A percentile compares a stretch with the other conserved stretches of the same genome.
These are phyloP conservation scores for Podospora bellae-mahoneyi DNA, from an alignment of 495 filamentous ascomycete genomes.

Conservation along the genomic window DNA sequence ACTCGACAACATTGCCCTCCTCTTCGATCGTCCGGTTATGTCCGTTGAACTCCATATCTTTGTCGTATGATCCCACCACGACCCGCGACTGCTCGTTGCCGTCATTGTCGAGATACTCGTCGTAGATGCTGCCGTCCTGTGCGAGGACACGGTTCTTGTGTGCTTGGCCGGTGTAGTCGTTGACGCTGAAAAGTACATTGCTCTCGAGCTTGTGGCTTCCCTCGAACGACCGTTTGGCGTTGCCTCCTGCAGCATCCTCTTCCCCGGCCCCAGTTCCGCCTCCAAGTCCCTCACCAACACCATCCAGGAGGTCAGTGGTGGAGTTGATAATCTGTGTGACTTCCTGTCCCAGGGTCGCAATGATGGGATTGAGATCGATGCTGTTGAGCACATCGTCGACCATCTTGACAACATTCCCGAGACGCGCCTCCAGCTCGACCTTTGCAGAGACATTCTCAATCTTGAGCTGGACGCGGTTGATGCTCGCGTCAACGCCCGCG, in stretches of 20 bases:
- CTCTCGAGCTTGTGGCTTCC: constrained; percentile 9
- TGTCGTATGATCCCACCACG: constrained; percentile 46
- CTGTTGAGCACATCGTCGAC: constrained; percentile 49
- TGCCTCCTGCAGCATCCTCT: constrained; percentile 1
- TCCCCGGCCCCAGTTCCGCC: neutral
- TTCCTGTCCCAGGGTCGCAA: constrained; percentile 50
- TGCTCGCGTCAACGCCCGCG: constrained; percentile 53
- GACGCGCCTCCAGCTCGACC: constrained; percentile 53
- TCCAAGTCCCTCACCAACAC: constrained; percentile 3
- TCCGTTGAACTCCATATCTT: constrained; percentile 53
- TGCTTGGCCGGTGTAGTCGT: constrained; percentile 52
- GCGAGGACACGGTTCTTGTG: constrained; percentile 55
- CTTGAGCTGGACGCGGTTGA: constrained; percentile 49
- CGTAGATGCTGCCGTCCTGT: constrained; percentile 53
- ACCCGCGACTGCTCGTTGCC: constrained; percentile 39
- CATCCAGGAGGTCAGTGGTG: constrained; percentile 35
- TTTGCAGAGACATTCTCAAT: constrained; percentile 57
- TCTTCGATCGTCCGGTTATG: constrained; percentile 46
- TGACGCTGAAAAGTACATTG: constrained; percentile 51
- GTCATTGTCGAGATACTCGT: constrained; percentile 52
- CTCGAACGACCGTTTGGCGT: constrained; percentile 26
- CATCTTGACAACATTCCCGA: constrained; percentile 56
- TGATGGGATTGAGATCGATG: constrained; percentile 57
- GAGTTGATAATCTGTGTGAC: constrained; percentile 48
- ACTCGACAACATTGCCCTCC: constrained; percentile 44